Evolutionary conservation across 331 rosid species (phyloP), one percentile per base, ranked within the genome.

Genomic region (Saraca asoca): DNA sequence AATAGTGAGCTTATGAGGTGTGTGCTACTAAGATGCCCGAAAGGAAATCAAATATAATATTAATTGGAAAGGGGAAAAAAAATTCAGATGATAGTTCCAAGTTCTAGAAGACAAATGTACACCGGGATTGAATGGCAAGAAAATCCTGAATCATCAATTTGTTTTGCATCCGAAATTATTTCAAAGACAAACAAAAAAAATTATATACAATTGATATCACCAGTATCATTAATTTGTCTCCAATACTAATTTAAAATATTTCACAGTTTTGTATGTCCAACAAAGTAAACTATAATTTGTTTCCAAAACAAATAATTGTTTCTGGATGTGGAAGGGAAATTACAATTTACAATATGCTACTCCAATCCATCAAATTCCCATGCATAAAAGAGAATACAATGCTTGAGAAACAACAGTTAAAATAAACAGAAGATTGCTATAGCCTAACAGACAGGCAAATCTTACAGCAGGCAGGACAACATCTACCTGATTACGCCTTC

Each of bases 401-500:
- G 43, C 43, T 39, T 39, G 43, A 39, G 43, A 39, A 39, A 39
- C 2, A 8, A 7, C 11, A 10, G 43, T 39, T 39, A 39, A 2
- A 39, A 39, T 39, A 39, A 7, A 39, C 8, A 9, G 11, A 7
- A 39, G 9, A 39, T 10, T 39, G 43, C 11, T 39, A 39, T 39
- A 39, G 43, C 41, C 41, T 41, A 20, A 42, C 42, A 55, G 41
- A 42, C n/a, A 58, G 9, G 9, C 9, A 24, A 7, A 24, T 45
- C 68, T 24, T 19, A 45, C 44, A 19, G 2, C 13, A 43, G 4
- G 13, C 41, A 52, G 34, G 59, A 50, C n/a, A 51, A 20, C 34
- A 19, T 24, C 54, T 82, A 93, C 98, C 89, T 85, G 85, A 76
- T 81, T 74, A n/a, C 91, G 96, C 49, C 96, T 86, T 76, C 93